Evolutionary conservation across 2,329 filamentous ascomycete genomes (phyloP), one percentile per base, ranked within the genome.

Genomic region (Nemania bipapillata): DNA sequence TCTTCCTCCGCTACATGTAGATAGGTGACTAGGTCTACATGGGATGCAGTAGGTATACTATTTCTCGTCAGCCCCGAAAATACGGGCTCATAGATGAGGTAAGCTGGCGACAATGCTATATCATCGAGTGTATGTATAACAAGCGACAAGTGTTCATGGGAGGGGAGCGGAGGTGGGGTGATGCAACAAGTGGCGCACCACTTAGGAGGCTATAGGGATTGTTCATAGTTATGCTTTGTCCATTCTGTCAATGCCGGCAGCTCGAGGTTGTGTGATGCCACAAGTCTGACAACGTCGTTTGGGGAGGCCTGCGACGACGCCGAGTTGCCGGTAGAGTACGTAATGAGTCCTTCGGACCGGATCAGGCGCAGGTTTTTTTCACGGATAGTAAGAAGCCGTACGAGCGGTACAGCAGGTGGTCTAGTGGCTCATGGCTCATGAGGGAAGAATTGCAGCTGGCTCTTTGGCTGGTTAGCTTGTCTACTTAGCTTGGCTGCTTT

Each of bases 31-130:
- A n/a, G n/a, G n/a, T n/a, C n/a, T n/a, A n/a, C n/a, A n/a, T n/a
- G n/a, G n/a, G n/a, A n/a, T n/a, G n/a, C n/a, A n/a, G n/a, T n/a
- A n/a, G n/a, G n/a, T 22, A 47, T 9, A 52, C 26, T 28, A 55
- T 26, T 30, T 66, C 45, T 62, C 20, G 42, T 57, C 64, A 62
- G 64, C 64, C 42, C 52, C 26, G 42, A 62, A 22, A 57, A 57
- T n/a, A 66, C 53, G 59, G 60, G 60, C 28, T 11, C 37, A 37
- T 49, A n/a, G 22, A 59, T 24, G 24, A 45, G 37, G n/a, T 49
- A 35, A 20, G 20, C 28, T 26, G 53, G 50, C 40, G 22, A 22
- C 20, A 35, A 17, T 32, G 30, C 30, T 32, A 32, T n/a, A n/a
- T n/a, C n/a, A 9, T 32, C 9, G 30, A 32, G 9, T 32, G 30